These are phyloP conservation scores for Solanum sejunctum DNA, from an alignment of 257 asterid species.

Conservation along the genomic window DNA sequence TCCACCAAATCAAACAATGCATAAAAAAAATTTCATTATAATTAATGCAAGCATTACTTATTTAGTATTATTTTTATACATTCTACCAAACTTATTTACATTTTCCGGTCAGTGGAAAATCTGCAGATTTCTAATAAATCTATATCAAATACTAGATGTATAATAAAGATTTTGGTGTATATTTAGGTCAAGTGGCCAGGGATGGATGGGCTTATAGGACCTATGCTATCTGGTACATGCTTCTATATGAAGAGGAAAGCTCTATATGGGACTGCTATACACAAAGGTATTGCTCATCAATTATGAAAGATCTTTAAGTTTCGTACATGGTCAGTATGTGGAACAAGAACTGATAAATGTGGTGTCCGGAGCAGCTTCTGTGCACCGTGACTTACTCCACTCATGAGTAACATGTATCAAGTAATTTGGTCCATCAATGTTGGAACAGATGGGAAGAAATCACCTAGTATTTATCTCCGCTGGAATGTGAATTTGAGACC, in stretches of 20 bases:
- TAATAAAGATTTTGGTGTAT: background rate
- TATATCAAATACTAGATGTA: background rate
- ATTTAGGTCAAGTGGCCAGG: conserved; percentile 37
- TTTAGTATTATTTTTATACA: no score
- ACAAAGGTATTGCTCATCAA: background rate
- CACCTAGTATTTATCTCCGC: background rate
- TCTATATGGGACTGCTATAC: conserved; percentile 17
- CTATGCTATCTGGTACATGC: conserved; percentile 37
- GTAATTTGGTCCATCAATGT: background rate
- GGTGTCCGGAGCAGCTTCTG: background rate
- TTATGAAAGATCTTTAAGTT: background rate
- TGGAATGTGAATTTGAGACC: background rate
- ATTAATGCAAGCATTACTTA: no score
- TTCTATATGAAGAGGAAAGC: conserved; percentile 43
- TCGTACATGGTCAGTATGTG: background rate
- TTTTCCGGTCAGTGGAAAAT: background rate
- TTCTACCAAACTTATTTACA: no score
- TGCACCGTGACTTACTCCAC: background rate
- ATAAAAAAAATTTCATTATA: no score
- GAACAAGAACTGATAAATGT: background rate
- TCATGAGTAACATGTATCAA: background rate
- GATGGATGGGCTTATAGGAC: conserved; percentile 44
- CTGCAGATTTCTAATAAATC: background rate
- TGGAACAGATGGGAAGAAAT: background rate
- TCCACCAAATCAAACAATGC: no score